phyloP scores from a whole-genome alignment of 331 rosid species.

The Malus hybrid region DNA sequence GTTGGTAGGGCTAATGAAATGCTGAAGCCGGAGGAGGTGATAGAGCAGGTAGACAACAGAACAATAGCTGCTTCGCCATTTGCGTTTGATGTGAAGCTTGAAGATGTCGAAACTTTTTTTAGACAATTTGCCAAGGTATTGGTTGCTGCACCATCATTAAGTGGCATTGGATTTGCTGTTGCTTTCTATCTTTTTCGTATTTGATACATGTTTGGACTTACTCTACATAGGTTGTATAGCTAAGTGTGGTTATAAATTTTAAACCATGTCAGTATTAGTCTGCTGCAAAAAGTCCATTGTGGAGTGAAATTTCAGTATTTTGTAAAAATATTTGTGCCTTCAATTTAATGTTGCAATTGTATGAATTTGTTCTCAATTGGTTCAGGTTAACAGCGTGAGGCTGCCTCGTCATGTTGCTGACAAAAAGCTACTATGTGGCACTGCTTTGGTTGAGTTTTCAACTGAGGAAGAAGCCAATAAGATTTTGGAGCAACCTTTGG shows the following conservation, averaged over 20 bases:
- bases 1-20: conserved; percentile 61
- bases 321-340: not conserved
- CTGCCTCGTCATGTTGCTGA: conserved; percentile 84
- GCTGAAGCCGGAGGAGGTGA: conserved; percentile 55
- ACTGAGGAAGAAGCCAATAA: conserved; percentile 59
- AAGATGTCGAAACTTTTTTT: conserved; percentile 58
- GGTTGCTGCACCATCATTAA: not conserved
- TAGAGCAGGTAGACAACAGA: conserved; percentile 75
- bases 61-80: conserved; percentile 81
- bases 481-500: conserved; percentile 37
- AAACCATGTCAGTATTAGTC: not conserved
- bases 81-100: conserved; percentile 58
- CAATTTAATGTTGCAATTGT: not conserved
- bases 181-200: not conserved
- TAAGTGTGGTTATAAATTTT: not conserved
- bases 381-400: conserved; percentile 82
- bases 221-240: too few species aligned
- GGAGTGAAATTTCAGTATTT: not conserved
- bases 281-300: not conserved
- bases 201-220: too few species aligned
- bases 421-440: conserved; percentile 71
- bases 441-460: conserved; percentile 75
- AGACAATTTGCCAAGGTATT: conserved; percentile 59
- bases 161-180: not conserved
- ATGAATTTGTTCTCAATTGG: not conserved